Conservation (phyloP, 768 basidiomycete genomes). For the Artomyces pyxidatus region DNA sequence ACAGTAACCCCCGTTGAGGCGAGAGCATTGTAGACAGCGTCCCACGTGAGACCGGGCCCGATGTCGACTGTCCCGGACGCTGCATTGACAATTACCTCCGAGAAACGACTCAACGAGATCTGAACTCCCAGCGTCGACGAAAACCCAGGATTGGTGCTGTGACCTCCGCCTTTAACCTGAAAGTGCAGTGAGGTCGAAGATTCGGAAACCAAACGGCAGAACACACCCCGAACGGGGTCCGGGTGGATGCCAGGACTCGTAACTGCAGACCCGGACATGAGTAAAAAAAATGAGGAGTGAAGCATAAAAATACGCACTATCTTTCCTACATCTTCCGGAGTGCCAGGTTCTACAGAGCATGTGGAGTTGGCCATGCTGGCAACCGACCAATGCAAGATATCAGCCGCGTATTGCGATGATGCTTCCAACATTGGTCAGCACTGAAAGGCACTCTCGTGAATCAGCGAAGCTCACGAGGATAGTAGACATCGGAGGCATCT, state of each 20-base stretch:
- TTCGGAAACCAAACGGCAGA: not conserved
- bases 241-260: constrained; percentile 9
- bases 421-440: too few relatives aligned
- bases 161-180: constrained; percentile 20
- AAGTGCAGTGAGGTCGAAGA: not conserved
- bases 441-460: too few relatives aligned
- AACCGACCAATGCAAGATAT: constrained; percentile 7
- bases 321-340: constrained; percentile 11
- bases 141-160: constrained; percentile 17
- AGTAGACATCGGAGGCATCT: too few relatives aligned
- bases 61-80: constrained; percentile 9
- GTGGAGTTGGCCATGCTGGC: constrained; percentile 8
- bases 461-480: too few relatives aligned
- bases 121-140: constrained; percentile 22
- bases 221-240: too few relatives aligned
- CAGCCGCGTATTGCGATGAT: not conserved
- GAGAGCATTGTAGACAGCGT: constrained; percentile 18
- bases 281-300: too few relatives aligned
- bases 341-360: constrained; percentile 18
- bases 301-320: constrained; percentile 5
- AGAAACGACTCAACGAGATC: constrained; percentile 20
- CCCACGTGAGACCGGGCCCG: constrained; percentile 21
- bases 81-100: constrained; percentile 1
- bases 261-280: not conserved
- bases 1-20: constrained; percentile 16